Conservation (phyloP, 805 yeast species). For the Ogataea nonfermentans region DNA sequence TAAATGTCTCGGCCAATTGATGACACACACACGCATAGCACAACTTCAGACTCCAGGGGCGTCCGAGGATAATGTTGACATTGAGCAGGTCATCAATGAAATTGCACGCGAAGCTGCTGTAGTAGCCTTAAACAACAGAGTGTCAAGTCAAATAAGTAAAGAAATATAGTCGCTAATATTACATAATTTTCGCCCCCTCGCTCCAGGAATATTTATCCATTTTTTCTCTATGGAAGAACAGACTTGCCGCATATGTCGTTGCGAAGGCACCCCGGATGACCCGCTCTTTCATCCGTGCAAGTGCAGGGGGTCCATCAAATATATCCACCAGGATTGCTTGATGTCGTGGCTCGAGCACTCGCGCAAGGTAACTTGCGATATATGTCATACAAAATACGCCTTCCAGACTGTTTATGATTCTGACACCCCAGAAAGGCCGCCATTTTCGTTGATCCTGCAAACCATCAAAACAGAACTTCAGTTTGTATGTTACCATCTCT, state of each 20-base stretch:
- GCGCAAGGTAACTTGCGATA: slow-evolving; percentile 72
- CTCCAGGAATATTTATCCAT: not conserved
- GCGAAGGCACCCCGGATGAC: slow-evolving; percentile 75
- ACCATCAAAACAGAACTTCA: slow-evolving; percentile 30
- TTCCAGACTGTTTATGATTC: slow-evolving; percentile 42
- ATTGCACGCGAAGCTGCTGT: slow-evolving; percentile 26
- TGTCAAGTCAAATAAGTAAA: not conserved
- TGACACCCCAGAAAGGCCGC: slow-evolving; percentile 52
- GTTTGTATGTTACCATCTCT: slow-evolving; percentile 11
- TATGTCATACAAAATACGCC: slow-evolving; percentile 74
- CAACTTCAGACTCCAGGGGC: slow-evolving; percentile 3
- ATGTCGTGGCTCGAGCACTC: slow-evolving; percentile 82
- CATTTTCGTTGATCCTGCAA: slow-evolving; percentile 46
- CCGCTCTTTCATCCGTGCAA: slow-evolving; percentile 90
- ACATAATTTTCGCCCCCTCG: no score
- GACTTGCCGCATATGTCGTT: slow-evolving; percentile 90
- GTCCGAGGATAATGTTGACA: slow-evolving; percentile 10
- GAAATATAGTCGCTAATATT: no score
- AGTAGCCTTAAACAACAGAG: slow-evolving; percentile 13
- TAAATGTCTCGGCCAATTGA: slow-evolving; percentile 61
- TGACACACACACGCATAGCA: slow-evolving; percentile 47
- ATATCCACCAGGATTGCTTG: slow-evolving; percentile 89
- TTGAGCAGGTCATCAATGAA: slow-evolving; percentile 18
- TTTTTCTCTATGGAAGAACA: slow-evolving; percentile 36
- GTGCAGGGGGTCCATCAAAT: slow-evolving; percentile 91